phyloP scores from a whole-genome alignment of 2,329 filamentous ascomycete genomes.

The Coniochaeta ligniaria region DNA sequence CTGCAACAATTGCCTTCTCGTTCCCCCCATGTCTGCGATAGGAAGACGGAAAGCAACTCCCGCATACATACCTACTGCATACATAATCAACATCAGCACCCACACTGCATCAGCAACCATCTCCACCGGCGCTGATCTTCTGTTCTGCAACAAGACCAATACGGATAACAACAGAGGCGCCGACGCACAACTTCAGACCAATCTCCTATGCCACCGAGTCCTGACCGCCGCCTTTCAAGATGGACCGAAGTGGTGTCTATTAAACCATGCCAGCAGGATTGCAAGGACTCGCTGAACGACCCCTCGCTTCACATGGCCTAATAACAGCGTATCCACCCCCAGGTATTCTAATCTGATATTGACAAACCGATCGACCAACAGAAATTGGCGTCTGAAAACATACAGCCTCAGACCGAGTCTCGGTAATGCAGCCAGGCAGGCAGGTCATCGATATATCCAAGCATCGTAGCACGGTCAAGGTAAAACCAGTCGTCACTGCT shows the following conservation, averaged over 20 bases:
- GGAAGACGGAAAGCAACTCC: background rate
- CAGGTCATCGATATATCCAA: background rate
- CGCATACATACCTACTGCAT: background rate
- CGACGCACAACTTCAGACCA: background rate
- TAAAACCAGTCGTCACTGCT: background rate
- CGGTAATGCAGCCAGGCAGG: background rate
- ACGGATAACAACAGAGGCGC: background rate
- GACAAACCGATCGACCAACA: background rate
- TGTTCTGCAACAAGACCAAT: background rate
- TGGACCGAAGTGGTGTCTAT: background rate
- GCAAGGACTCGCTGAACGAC: background rate
- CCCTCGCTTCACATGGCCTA: background rate
- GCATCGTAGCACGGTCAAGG: background rate
- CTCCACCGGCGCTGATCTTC: background rate
- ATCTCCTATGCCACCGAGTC: background rate
- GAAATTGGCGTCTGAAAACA: background rate
- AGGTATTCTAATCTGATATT: background rate
- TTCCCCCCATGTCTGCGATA: background rate
- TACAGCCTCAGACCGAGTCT: background rate
- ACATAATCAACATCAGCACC: background rate
- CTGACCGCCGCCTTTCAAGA: background rate
- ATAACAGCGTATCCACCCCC: background rate
- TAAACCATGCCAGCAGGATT: background rate
- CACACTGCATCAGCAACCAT: background rate
- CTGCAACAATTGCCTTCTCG: background rate